A percentile compares a stretch with the other conserved stretches of the same genome.
Evolutionary conservation across 768 basidiomycete species (phyloP).

Genomic region (Filobasidium floriforme): DNA sequence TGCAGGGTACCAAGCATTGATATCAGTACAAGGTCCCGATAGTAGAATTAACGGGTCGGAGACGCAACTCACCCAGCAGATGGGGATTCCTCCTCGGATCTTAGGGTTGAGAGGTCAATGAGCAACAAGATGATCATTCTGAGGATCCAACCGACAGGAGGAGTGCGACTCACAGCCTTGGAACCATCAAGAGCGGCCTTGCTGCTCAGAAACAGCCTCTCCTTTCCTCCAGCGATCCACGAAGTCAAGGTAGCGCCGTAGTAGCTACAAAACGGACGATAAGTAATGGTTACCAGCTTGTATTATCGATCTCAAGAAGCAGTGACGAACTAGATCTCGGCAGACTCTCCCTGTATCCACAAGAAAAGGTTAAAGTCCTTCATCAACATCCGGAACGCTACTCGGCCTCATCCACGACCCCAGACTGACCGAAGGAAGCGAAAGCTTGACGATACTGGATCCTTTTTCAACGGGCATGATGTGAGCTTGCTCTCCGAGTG

Average conservation of each 20-base stretch:
- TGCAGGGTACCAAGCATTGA: conserved; percentile 43
- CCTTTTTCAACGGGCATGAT: conserved; percentile 21
- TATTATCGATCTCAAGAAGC: background rate
- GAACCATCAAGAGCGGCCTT: conserved; percentile 72
- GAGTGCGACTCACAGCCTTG: conserved; percentile 67
- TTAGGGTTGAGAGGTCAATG: conserved; percentile 18
- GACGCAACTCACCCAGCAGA: conserved; percentile 55
- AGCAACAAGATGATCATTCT: background rate
- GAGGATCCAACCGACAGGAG: background rate
- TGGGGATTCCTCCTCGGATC: conserved; percentile 48
- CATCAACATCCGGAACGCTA: background rate
- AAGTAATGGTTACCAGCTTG: background rate
- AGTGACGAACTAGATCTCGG: conserved; percentile 21
- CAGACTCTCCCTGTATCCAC: conserved; percentile 5
- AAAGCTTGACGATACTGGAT: conserved; percentile 16
- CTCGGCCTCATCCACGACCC: background rate
- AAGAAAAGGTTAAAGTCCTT: background rate
- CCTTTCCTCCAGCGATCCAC: conserved; percentile 59
- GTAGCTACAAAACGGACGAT: conserved; percentile 40
- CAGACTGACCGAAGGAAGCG: conserved; percentile 16
- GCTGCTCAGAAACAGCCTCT: conserved; percentile 72
- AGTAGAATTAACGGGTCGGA: background rate
- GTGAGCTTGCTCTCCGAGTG: too few species aligned
- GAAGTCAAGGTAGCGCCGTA: conserved; percentile 84
- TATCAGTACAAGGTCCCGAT: background rate